Evolutionary conservation across 768 basidiomycete genomes (phyloP), one percentile per base, ranked within the genome.

Genomic region (Mycena metata): DNA sequence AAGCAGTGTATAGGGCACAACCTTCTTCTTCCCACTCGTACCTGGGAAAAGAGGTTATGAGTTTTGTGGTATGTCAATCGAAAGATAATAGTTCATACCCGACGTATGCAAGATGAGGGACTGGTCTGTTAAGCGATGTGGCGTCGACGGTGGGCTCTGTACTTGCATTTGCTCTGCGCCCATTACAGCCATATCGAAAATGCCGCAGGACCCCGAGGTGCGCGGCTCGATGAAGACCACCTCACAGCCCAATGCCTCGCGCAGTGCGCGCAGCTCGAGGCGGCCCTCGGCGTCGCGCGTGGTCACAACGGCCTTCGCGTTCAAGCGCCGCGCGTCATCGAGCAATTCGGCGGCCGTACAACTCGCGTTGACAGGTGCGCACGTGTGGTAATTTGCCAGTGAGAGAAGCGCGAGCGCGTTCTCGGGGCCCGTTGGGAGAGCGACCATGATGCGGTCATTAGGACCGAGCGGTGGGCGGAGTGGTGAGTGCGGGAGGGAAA

Each of bases 1-100:
- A n/a, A 79, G 78, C 33, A 85, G 77, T 4, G 79, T 78, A 64
- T 86, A 86, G 8, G 83, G 82, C 12, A 85, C 83, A n/a, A 83
- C 82, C 72, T 86, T 85, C 74, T 85, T 85, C 77, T 80, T 83
- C 6, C 87, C 87, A 59, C 86, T 89, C 39, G 88, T 89, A 2
- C 39, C 30, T 30, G 6, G 6, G 30, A 30, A 30, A 30, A 3
- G 30, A 30, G 30, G 30, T 6, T 30, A 30, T 3, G 30, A 30
- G 30, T 30, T 30, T 30, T 30, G 30, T 30, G 30, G 30, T 30
- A 3, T 30, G 30, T 30, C 30, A 30, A n/a, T n/a, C n/a, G n/a
- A 30, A 30, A 30, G 30, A 30, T 6, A n/a, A 30, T 30, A 30
- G 30, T 30, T 30, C 30, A 30, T 30, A 30, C 30, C 39, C 39